Evolutionary conservation across 2,329 filamentous ascomycete species (phyloP), one percentile per base, ranked within the genome.

Genomic region (Clonostachys sp.): DNA sequence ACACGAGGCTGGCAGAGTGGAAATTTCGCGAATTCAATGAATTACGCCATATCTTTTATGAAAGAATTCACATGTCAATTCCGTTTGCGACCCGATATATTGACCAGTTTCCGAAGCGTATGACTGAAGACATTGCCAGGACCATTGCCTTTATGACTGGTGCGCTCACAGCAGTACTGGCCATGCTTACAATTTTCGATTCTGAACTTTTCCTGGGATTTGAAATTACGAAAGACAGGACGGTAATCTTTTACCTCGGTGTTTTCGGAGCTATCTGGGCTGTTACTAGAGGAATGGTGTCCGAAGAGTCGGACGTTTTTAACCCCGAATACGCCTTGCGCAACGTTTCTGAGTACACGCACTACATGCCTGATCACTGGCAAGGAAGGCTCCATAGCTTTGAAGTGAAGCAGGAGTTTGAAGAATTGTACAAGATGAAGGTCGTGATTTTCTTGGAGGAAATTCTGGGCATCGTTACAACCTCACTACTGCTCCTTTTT

Each of bases 1-100:
- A 96, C 62, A 97, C 92, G 0, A 89, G 91, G 2, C 80, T 96
- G 45, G 94, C 94, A 0, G 88, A 96, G 63, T 99, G 94, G 94
- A 97, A 96, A 59, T 96, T 99, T 53, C 86, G 94, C 43, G 92
- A 97, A 63, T 99, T 97, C 76, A 99, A 99, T 59, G 94, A 99
- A 65, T 77, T 99, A 2, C 86, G 87, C 48, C 94, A 99, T 65
- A 77, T 97, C 3, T 99, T 97, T 58, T 81, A 91, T 50, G 88
- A 92, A 53, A 84, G 94, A 17, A 75, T 92, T 40, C 91, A 95
- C 54, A 95, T 97, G 87, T 96, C 94, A 1, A 91, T 94, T 60
- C 91, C 92, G 0, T 96, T 90, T 62, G 92, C 94, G 3, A 90
- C 87, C 34, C 83, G 90, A 43, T 99, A 99, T 59, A 79, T 99